These are phyloP conservation scores for Ogataea nitratoaversa DNA, from an alignment of 805 yeast species.

Conservation along the genomic window DNA sequence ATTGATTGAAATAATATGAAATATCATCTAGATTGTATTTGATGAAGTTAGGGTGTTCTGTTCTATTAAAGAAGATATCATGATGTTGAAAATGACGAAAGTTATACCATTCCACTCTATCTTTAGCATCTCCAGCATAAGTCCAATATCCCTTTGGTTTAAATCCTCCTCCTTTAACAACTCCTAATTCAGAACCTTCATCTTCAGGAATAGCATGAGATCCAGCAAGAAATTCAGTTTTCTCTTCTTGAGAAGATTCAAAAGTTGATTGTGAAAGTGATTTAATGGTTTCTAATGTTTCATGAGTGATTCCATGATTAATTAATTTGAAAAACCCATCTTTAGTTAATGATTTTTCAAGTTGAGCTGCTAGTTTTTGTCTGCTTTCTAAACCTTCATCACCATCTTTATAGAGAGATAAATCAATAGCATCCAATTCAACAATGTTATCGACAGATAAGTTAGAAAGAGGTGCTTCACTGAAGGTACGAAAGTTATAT, in stretches of 20 bases:
- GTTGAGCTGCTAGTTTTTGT: constrained; percentile 31
- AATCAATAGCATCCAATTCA: constrained; percentile 34
- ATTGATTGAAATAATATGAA: constrained; percentile 32
- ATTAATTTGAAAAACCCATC: constrained; percentile 41
- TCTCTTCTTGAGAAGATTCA: constrained; percentile 37
- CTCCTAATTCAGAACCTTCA: constrained; percentile 32
- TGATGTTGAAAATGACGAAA: constrained; percentile 36
- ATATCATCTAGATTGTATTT: constrained; percentile 36
- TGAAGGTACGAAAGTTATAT: constrained; percentile 30
- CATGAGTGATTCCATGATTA: constrained; percentile 38
- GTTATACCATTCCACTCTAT: constrained; percentile 42
- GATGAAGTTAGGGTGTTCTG: constrained; percentile 39
- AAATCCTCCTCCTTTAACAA: constrained; percentile 44
- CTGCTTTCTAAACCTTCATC: constrained; percentile 30
- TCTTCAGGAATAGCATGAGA: constrained; percentile 22
- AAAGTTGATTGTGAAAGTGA: constrained; percentile 39
- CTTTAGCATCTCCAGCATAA: constrained; percentile 39
- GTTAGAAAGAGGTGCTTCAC: constrained; percentile 21
- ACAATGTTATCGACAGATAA: constrained; percentile 19
- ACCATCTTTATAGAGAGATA: constrained; percentile 34
- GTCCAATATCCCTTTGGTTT: constrained; percentile 48
- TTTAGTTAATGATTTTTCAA: constrained; percentile 38
- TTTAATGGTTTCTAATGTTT: constrained; percentile 32
- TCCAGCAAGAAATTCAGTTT: constrained; percentile 38
- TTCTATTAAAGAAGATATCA: constrained; percentile 26